Conservation (phyloP, 2,329 filamentous ascomycete genomes). For the Penicillium sp. region DNA sequence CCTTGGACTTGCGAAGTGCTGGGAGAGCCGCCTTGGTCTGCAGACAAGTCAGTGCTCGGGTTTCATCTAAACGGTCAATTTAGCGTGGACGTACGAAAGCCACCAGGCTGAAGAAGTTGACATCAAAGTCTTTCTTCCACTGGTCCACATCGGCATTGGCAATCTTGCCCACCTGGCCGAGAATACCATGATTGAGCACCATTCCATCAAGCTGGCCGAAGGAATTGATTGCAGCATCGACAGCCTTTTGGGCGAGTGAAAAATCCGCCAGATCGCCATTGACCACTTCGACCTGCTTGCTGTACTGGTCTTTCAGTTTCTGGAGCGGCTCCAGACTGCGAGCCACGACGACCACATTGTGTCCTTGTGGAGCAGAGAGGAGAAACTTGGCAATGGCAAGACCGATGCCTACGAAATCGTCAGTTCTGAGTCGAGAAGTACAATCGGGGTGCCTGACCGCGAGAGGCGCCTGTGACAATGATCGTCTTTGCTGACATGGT, state of each 20-base stretch:
- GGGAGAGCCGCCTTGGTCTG: constrained; percentile 30
- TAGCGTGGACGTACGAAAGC: constrained; percentile 56
- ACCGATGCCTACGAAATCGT: constrained; percentile 50
- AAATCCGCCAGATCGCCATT: constrained; percentile 54
- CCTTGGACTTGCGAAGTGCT: constrained; percentile 29
- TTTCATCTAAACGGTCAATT: not conserved
- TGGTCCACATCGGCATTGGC: constrained; percentile 61
- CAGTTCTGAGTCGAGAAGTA: not conserved
- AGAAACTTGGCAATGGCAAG: constrained; percentile 56
- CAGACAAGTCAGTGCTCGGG: constrained; percentile 1
- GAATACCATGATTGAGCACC: constrained; percentile 78
- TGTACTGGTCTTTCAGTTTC: constrained; percentile 49
- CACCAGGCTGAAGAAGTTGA: constrained; percentile 81
- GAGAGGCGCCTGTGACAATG: constrained; percentile 62
- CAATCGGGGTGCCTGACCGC: constrained; percentile 39
- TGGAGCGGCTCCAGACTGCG: constrained; percentile 51
- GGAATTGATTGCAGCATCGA: constrained; percentile 57
- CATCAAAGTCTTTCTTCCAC: constrained; percentile 70
- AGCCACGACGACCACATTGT: constrained; percentile 55
- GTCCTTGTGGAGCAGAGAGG: constrained; percentile 43
- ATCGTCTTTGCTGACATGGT: constrained; percentile 57
- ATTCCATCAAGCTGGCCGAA: constrained; percentile 75
- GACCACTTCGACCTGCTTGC: constrained; percentile 50
- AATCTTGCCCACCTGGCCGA: constrained; percentile 69
- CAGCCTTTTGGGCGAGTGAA: constrained; percentile 53